phyloP scores from a whole-genome alignment of 768 basidiomycete species.

The Chalciporus pseudorubinellus region DNA sequence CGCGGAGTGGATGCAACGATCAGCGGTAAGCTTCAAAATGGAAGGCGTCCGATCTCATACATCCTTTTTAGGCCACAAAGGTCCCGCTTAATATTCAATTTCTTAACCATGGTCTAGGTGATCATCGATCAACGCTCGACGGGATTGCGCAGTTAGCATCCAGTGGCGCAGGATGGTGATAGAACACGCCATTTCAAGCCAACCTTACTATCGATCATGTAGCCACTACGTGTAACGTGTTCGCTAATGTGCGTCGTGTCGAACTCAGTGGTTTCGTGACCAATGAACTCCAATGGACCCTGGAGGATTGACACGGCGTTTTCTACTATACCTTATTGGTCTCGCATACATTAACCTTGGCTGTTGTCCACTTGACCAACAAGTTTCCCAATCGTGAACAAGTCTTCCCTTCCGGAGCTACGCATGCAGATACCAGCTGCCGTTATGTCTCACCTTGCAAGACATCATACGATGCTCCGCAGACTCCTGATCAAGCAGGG shows the following conservation, averaged over 20 bases:
- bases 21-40: neutral
- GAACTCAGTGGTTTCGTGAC: neutral
- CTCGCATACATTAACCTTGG: neutral
- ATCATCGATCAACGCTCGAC: constrained; percentile 10
- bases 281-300: neutral
- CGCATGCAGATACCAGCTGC: no score
- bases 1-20: neutral
- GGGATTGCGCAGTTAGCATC: neutral
- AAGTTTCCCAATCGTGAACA: neutral
- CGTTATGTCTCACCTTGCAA: no score
- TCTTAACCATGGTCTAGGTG: no score
- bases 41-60: neutral
- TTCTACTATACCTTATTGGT: neutral
- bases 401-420: neutral
- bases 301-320: neutral
- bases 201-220: constrained; percentile 6
- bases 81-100: neutral
- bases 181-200: neutral
- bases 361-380: neutral
- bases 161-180: constrained; percentile 8
- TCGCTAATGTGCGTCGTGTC: neutral
- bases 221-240: neutral
- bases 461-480: no score
- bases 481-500: neutral
- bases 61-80: neutral